These are phyloP conservation scores for Irpex sp. DNA, from an alignment of 1,284 basidiomycete species.

Conservation along the genomic window DNA sequence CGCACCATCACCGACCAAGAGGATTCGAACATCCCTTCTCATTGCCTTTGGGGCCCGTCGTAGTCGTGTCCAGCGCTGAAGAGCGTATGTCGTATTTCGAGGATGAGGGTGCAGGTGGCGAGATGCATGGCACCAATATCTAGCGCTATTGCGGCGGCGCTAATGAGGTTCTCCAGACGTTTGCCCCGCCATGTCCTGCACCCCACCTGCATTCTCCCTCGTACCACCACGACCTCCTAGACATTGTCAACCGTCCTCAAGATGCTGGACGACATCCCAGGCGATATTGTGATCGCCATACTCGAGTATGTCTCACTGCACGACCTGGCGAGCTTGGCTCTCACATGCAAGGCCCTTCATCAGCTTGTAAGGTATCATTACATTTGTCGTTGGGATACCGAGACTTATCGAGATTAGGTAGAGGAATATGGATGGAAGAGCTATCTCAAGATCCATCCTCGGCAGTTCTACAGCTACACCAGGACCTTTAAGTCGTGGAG, in stretches of 20 bases:
- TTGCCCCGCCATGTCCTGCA: background rate
- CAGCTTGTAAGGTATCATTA: conserved; percentile 38
- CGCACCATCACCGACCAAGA: conserved; percentile 90
- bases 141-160: too few relatives aligned
- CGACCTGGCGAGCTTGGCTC: conserved; percentile 44
- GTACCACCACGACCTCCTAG: background rate
- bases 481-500: conserved; percentile 45
- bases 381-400: background rate
- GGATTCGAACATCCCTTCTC: conserved; percentile 88
- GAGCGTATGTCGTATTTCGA: background rate
- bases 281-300: conserved; percentile 56
- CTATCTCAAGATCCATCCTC: conserved; percentile 45
- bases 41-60: conserved; percentile 35
- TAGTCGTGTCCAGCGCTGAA: background rate
- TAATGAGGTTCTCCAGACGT: background rate
- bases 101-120: background rate
- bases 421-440: conserved; percentile 56
- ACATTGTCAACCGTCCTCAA: background rate
- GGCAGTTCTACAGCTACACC: conserved; percentile 50
- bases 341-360: conserved; percentile 43
- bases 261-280: conserved; percentile 28
- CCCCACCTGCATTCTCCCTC: background rate
- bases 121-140: background rate
- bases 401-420: conserved; percentile 38
- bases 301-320: conserved; percentile 41